Base-by-base conservation (phyloP, 2,329 filamentous ascomycete species). In the Lecanicillium sp. region DNA sequence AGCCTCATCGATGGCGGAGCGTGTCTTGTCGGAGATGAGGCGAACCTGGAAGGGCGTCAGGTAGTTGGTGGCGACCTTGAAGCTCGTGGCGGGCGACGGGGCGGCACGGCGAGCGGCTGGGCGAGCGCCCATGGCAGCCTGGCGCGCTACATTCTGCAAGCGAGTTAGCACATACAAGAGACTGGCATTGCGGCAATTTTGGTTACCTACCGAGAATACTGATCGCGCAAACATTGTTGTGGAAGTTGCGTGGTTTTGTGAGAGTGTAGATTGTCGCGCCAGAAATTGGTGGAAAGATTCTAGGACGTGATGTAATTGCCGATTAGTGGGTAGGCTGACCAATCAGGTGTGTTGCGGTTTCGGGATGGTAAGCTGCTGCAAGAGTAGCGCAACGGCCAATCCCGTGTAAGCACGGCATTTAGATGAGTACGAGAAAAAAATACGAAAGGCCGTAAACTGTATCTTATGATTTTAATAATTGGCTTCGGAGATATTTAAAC, bases 1-100 rank as follows among this genome's bases (percentile, higher is more conserved):
- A 22, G 90, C 90, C 60, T 88, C 86, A 62, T 95, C 86, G 53
- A 98, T 98, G 18, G 89, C 88, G 29, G 78, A 65, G 45, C 75
- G 79, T 9, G 85, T 92, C 56, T 87, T 76, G 51, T 81, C 75
- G 22, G 90, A 95, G 34, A 98, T 75, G 29, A 86, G 73, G 41
- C 88, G 83, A 43, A 73, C 64, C 45, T 71, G 69, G 52, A 61
- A 51, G 34, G 56, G 54, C 32, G 52, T 49, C 31, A 54, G 49
- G 48, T 53, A 48, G 43, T 31, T 44, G 43, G 9, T 34, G 19
- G 13, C 34, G 34, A 22, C 22, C 22, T 25, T 25, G 41, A 43
- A 17, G 36, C n/a, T 40, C 40, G 43, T 38, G 17, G 29, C 18
- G 18, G 27, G 11, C 5, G 32, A 19, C 4, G 38, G 29, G 34